Evolutionary conservation across 2,329 filamentous ascomycete genomes (phyloP).

Genomic region (Apiospora sp.): DNA sequence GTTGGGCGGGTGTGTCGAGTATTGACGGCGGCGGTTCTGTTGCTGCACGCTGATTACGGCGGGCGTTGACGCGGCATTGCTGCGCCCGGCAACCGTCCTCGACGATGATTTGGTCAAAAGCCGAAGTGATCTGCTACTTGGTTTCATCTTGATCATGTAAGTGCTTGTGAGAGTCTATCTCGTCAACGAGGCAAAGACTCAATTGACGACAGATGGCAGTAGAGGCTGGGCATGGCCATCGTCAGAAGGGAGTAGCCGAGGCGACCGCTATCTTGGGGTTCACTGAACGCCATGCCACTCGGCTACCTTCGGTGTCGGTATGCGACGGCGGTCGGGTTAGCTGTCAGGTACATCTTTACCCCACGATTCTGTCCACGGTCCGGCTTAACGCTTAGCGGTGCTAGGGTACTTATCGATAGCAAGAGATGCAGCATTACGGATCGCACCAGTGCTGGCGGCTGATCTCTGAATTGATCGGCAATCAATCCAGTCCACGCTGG

Average conservation of each 20-base stretch:
- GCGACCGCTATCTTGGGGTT: background rate
- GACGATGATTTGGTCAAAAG: constrained; percentile 34
- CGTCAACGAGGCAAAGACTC: background rate
- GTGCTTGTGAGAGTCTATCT: background rate
- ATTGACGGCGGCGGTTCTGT: constrained; percentile 38
- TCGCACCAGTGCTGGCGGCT: background rate
- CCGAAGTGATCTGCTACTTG: constrained; percentile 29
- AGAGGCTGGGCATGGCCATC: constrained; percentile 6
- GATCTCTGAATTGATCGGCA: background rate
- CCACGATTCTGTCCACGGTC: background rate
- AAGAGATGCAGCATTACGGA: background rate
- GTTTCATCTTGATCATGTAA: constrained; percentile 11
- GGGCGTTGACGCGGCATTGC: constrained; percentile 18
- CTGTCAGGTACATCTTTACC: constrained; percentile 14
- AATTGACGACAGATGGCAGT: background rate
- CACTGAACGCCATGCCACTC: constrained; percentile 5
- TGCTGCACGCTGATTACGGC: background rate
- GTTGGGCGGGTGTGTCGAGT: constrained; percentile 66
- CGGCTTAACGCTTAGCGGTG: background rate
- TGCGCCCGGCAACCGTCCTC: constrained; percentile 28
- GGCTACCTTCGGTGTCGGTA: constrained; percentile 17
- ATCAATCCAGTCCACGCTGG: background rate
- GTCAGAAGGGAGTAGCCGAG: constrained; percentile 7
- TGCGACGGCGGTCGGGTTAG: constrained; percentile 14
- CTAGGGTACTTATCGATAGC: constrained; percentile 17